A percentile compares a stretch with the other conserved stretches of the same genome.
Conservation (phyloP, 768 basidiomycete species). For the Hygrocybe coccinea region DNA sequence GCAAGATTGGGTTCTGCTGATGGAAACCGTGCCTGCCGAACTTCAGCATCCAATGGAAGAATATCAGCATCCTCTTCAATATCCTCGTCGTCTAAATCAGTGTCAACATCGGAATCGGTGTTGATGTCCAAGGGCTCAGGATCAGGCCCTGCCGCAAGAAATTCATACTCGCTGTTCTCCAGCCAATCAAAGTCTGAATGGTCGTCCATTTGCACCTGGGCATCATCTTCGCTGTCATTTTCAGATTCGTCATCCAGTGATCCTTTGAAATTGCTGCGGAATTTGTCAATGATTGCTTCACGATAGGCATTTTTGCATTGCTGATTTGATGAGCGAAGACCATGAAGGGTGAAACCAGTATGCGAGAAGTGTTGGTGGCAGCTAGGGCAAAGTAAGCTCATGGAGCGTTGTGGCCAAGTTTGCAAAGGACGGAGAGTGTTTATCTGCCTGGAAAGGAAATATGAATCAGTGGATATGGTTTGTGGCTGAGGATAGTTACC, state of each 20-base stretch:
- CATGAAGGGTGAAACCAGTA: not conserved
- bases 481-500: too few relatives aligned
- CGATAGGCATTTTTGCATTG: not conserved
- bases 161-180: not conserved
- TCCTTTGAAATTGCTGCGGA: not conserved
- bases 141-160: not conserved
- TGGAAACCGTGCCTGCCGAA: not conserved
- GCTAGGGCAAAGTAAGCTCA: not conserved
- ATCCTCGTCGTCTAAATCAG: not conserved
- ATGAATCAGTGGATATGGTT: too few relatives aligned
- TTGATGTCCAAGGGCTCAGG: not conserved
- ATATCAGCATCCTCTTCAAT: not conserved
- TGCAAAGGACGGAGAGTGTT: too few relatives aligned
- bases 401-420: too few relatives aligned
- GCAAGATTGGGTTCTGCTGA: not conserved
- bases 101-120: not conserved
- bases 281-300: not conserved
- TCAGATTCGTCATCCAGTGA: too few relatives aligned
- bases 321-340: not conserved
- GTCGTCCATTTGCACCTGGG: not conserved
- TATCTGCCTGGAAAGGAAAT: too few relatives aligned
- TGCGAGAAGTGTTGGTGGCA: not conserved
- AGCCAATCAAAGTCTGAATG: not conserved
- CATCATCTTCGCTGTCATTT: not conserved
- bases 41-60: not conserved